Evolutionary conservation across 768 basidiomycete genomes (phyloP).

Genomic region (Kwoniella mangroviensis): DNA sequence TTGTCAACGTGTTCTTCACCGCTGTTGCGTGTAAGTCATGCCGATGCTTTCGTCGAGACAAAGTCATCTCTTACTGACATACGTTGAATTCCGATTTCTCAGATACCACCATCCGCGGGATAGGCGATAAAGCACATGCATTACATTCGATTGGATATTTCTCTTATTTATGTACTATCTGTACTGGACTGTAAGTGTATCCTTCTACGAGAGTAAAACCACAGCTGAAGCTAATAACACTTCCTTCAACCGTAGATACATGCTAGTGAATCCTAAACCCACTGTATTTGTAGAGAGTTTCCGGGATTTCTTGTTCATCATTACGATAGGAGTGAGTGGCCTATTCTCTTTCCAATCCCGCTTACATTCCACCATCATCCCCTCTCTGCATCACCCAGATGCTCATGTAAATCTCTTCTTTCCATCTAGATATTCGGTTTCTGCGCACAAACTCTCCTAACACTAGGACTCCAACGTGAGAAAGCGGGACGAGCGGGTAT

Average conservation of each 20-base stretch:
- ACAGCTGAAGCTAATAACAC: not conserved
- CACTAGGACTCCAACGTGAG: constrained; percentile 69
- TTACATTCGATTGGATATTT: constrained; percentile 74
- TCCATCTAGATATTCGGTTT: constrained; percentile 56
- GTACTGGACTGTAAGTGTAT: constrained; percentile 54
- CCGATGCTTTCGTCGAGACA: no score
- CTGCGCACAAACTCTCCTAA: constrained; percentile 63
- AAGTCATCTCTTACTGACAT: no score
- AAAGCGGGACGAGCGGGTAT: constrained; percentile 69
- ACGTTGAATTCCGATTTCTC: no score
- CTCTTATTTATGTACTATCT: constrained; percentile 65
- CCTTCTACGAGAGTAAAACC: constrained; percentile 22
- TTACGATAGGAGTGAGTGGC: constrained; percentile 13
- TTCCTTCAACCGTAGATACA: constrained; percentile 3
- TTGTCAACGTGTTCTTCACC: constrained; percentile 70
- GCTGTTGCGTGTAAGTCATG: constrained; percentile 71
- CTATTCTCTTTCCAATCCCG: not conserved
- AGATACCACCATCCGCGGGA: constrained; percentile 68
- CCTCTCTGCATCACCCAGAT: no score
- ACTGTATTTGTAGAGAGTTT: constrained; percentile 14
- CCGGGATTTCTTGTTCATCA: constrained; percentile 18
- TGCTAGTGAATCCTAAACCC: constrained; percentile 16
- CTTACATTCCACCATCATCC: no score
- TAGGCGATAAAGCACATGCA: constrained; percentile 76
- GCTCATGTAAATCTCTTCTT: no score